These are phyloP conservation scores for Calonectria pseudoreteaudii DNA, from an alignment of 2,329 filamentous ascomycete species.

Conservation along the genomic window DNA sequence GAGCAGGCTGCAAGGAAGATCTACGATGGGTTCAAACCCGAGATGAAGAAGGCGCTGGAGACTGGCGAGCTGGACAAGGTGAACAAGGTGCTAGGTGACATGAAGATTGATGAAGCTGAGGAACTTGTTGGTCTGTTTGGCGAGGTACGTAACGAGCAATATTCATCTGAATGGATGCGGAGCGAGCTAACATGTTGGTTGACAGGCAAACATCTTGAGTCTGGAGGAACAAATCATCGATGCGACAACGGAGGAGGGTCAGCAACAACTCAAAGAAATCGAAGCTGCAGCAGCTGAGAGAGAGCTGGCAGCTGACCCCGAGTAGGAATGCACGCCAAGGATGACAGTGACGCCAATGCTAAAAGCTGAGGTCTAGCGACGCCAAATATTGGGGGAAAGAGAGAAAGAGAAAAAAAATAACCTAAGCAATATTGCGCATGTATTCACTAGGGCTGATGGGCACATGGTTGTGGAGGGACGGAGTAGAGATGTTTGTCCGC, in stretches of 20 bases:
- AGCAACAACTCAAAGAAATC: constrained; percentile 81
- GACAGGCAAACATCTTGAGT: constrained; percentile 84
- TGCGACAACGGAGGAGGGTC: constrained; percentile 88
- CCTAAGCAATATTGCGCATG: constrained; percentile 11
- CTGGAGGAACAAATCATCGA: constrained; percentile 95
- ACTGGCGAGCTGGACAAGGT: constrained; percentile 82
- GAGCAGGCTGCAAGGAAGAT: constrained; percentile 75
- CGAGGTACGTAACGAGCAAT: constrained; percentile 61
- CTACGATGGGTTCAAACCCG: constrained; percentile 86
- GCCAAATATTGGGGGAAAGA: background rate
- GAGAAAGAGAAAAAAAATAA: background rate
- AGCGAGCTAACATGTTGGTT: constrained; percentile 34
- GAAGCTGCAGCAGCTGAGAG: constrained; percentile 58
- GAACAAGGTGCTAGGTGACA: constrained; percentile 76
- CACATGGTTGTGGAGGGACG: background rate
- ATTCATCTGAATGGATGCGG: background rate
- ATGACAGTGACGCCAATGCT: background rate
- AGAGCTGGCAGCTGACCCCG: constrained; percentile 51
- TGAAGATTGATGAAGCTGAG: constrained; percentile 90
- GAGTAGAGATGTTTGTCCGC: background rate
- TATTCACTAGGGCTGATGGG: background rate
- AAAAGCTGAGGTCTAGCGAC: background rate
- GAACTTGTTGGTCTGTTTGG: constrained; percentile 84
- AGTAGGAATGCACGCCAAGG: constrained; percentile 44
- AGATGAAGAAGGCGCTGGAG: constrained; percentile 84